These are phyloP conservation scores for Ophiosphaerella korrae DNA, from an alignment of 2,329 filamentous ascomycete genomes.

Conservation along the genomic window DNA sequence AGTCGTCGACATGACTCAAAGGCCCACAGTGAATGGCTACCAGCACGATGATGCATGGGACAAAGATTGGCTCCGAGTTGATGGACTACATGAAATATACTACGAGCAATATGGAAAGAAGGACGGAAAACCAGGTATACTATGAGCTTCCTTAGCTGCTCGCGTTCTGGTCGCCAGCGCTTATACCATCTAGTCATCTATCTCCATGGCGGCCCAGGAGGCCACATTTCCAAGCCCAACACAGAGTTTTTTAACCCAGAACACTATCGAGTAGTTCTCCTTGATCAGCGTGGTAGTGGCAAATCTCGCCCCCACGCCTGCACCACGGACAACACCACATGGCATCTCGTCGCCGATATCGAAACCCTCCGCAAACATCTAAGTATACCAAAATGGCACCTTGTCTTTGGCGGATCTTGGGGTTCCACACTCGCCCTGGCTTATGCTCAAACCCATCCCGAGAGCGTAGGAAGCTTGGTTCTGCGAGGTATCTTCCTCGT, in stretches of 20 bases:
- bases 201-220: conserved; percentile 54
- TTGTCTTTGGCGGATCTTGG: conserved; percentile 57
- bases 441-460: conserved; percentile 53
- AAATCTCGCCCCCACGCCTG: conserved; percentile 50
- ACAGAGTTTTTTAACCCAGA: conserved; percentile 52
- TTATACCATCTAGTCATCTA: conserved; percentile 39
- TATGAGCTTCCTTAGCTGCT: not conserved
- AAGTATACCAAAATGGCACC: conserved; percentile 50
- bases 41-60: conserved; percentile 44
- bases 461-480: conserved; percentile 46
- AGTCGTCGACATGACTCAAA: no score
- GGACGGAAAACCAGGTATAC: conserved; percentile 47
- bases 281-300: conserved; percentile 56
- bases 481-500: conserved; percentile 52
- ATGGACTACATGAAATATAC: conserved; percentile 43
- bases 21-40: conserved; percentile 27
- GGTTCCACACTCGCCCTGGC: conserved; percentile 53
- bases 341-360: conserved; percentile 53
- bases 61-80: conserved; percentile 36
- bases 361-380: conserved; percentile 52
- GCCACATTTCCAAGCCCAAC: conserved; percentile 40
- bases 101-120: conserved; percentile 49
- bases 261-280: conserved; percentile 53
- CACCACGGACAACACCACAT: conserved; percentile 53
- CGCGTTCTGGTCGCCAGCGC: not conserved